Conservation (phyloP, 1,284 basidiomycete genomes). For the Trichosporon faecale region DNA sequence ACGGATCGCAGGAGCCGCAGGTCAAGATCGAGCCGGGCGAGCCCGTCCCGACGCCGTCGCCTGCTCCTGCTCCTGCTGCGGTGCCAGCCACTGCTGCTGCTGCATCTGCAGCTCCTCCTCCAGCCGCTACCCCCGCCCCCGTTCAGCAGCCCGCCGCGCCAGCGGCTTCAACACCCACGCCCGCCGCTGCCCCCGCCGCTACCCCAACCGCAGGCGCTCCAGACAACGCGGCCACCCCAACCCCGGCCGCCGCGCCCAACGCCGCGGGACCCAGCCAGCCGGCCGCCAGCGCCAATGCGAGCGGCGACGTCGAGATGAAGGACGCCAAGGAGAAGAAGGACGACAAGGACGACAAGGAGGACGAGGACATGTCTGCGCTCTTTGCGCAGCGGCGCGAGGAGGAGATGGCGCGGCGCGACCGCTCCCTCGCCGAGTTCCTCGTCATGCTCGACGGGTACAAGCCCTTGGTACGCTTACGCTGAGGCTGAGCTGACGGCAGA, state of each 20-base stretch:
- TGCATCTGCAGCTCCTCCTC: not conserved
- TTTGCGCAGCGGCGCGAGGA: slow-evolving; percentile 55
- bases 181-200: not conserved
- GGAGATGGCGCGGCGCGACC: slow-evolving; percentile 74
- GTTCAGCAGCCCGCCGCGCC: not conserved
- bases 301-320: slow-evolving; percentile 4
- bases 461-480: slow-evolving; percentile 67
- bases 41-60: not conserved
- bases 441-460: slow-evolving; percentile 95
- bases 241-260: slow-evolving; percentile 7
- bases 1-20: slow-evolving; percentile 10
- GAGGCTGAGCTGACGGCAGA: slow-evolving; percentile 56
- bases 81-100: not conserved
- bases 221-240: slow-evolving; percentile 6
- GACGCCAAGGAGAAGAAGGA: slow-evolving; percentile 21
- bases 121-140: not conserved
- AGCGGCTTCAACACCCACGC: not conserved
- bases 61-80: not conserved
- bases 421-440: slow-evolving; percentile 89
- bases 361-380: slow-evolving; percentile 33
- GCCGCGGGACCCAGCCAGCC: not conserved
- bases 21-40: slow-evolving; percentile 1
- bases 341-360: slow-evolving; percentile 20
- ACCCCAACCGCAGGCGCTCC: not conserved
- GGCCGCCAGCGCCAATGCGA: not conserved